These are phyloP conservation scores for Pachysandra terminalis DNA, from an alignment of 164 flowering plant genomes.

Conservation along the genomic window DNA sequence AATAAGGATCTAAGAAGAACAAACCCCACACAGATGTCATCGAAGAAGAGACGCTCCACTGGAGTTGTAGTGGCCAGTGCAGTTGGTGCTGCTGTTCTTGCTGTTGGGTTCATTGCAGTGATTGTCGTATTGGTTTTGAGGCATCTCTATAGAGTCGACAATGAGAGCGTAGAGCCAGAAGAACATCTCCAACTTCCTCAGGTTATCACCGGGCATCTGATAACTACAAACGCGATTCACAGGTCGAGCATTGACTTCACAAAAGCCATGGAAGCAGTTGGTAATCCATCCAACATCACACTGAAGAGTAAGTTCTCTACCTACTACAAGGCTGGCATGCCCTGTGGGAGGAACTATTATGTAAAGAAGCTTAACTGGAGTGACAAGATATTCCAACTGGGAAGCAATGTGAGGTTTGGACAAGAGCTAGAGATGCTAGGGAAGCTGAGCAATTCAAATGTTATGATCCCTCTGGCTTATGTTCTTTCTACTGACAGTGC, in stretches of 20 bases:
- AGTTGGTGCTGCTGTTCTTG: slow-evolving; percentile 28
- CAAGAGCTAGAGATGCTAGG: slow-evolving; percentile 55
- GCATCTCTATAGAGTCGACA: slow-evolving; percentile 32
- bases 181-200: slow-evolving; percentile 32
- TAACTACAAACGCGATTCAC: slow-evolving; percentile 49
- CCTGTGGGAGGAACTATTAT: slow-evolving; percentile 56
- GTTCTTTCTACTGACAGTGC: slow-evolving; percentile 54
- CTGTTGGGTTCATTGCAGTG: slow-evolving; percentile 16
- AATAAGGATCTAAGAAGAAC: slow-evolving; percentile 24
- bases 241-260: slow-evolving; percentile 47
- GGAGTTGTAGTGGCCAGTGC: slow-evolving; percentile 26
- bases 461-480: slow-evolving; percentile 76
- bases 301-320: slow-evolving; percentile 61
- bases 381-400: slow-evolving; percentile 58
- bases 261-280: slow-evolving; percentile 54
- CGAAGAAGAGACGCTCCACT: slow-evolving; percentile 26
- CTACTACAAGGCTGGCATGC: slow-evolving; percentile 66
- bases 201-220: slow-evolving; percentile 36
- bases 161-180: slow-evolving; percentile 22
- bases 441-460: slow-evolving; percentile 55
- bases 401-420: slow-evolving; percentile 52
- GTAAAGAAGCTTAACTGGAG: slow-evolving; percentile 76
- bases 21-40: not conserved
- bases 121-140: slow-evolving; percentile 30
- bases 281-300: slow-evolving; percentile 35